phyloP scores from a whole-genome alignment of 2,329 filamentous ascomycete species.

The Colletotrichum eremochloae region DNA sequence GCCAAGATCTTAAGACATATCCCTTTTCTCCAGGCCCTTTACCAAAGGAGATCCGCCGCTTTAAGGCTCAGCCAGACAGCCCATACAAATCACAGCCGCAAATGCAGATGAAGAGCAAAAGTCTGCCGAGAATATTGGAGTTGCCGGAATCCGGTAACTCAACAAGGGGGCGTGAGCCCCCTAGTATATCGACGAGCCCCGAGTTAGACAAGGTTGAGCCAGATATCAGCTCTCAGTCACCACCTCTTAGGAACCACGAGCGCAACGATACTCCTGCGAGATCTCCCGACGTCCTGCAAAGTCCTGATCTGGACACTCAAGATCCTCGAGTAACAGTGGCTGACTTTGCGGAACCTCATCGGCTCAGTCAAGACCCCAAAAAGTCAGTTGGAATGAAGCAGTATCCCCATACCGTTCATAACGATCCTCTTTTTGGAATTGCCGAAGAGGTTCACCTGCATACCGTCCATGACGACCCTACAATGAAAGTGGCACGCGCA shows the following conservation, averaged over 20 bases:
- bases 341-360: constrained; percentile 18
- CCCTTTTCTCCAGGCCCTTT: constrained; percentile 2
- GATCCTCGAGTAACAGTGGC: constrained; percentile 21
- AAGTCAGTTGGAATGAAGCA: constrained; percentile 9
- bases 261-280: constrained; percentile 33
- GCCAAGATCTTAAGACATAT: constrained; percentile 14
- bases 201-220: constrained; percentile 3
- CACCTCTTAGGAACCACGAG: neutral
- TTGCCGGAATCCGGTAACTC: constrained; percentile 19
- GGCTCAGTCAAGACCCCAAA: constrained; percentile 25
- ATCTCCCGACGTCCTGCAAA: constrained; percentile 27
- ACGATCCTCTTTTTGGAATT: constrained; percentile 26
- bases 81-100: constrained; percentile 24
- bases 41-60: constrained; percentile 32
- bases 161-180: neutral
- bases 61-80: constrained; percentile 14
- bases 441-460: constrained; percentile 31
- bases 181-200: neutral
- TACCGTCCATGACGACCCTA: constrained; percentile 28
- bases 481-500: constrained; percentile 3
- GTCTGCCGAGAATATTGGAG: constrained; percentile 12
- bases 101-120: constrained; percentile 23
- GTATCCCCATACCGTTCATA: constrained; percentile 14
- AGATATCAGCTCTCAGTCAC: neutral
- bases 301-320: constrained; percentile 6